phyloP scores from a whole-genome alignment of 1,139 yeast genomes.

The Scheffersomyces insectosa region DNA sequence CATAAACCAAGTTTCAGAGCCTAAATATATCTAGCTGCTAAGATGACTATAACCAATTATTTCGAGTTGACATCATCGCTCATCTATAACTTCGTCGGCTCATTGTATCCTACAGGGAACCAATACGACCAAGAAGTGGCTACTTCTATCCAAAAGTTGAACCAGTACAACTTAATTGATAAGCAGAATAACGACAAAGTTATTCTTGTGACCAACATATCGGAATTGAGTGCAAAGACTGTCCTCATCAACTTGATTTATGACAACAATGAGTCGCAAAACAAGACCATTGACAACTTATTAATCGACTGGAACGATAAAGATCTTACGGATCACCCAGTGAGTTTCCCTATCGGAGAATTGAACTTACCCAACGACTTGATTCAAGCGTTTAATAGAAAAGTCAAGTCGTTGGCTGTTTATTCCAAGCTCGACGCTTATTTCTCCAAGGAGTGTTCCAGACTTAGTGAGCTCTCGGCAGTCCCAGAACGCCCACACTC shows the following conservation, averaged over 20 bases:
- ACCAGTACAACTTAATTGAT: constrained; percentile 15
- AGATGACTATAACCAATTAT: constrained; percentile 19
- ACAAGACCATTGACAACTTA: constrained; percentile 20
- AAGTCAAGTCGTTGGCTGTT: constrained; percentile 3
- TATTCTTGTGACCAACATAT: constrained; percentile 13
- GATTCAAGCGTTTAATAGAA: constrained; percentile 22
- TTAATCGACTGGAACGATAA: constrained; percentile 23
- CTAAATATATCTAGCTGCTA: neutral
- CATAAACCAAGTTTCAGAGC: too few species aligned
- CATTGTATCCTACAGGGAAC: constrained; percentile 10
- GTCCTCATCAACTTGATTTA: constrained; percentile 18
- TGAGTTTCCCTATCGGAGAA: constrained; percentile 28
- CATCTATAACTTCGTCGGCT: constrained; percentile 26
- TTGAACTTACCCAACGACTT: constrained; percentile 24
- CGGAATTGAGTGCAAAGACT: constrained; percentile 11
- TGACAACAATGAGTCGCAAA: constrained; percentile 8
- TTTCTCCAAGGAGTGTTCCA: neutral
- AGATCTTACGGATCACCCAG: constrained; percentile 15
- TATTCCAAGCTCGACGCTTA: neutral
- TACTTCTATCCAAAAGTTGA: constrained; percentile 10
- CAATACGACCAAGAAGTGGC: constrained; percentile 9
- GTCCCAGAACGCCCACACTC: neutral
- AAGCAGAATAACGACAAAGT: constrained; percentile 7
- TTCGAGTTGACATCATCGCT: constrained; percentile 27
- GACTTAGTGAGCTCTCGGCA: neutral